Conservation (phyloP, 2,329 filamentous ascomycete species). For the Venturia pyrina region DNA sequence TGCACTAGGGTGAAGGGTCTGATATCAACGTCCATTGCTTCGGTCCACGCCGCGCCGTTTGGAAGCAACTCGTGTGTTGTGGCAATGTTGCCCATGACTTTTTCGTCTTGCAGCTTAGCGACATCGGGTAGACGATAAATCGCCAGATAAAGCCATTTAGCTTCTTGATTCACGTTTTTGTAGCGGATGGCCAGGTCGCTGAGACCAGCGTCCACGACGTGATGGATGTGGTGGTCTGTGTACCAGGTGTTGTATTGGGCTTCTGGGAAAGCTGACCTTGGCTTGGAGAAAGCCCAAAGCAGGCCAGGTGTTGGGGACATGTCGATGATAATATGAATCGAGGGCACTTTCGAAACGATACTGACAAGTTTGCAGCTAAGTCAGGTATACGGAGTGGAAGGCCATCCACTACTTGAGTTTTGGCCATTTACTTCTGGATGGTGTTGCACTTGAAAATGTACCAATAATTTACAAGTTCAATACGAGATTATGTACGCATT, state of each 20-base stretch:
- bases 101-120: slow-evolving; percentile 8
- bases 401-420: no score
- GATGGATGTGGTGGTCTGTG: slow-evolving; percentile 11
- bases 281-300: slow-evolving; percentile 6
- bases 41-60: slow-evolving; percentile 7
- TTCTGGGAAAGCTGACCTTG: slow-evolving; percentile 6
- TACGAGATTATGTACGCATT: no score
- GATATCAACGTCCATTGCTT: slow-evolving; percentile 10
- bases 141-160: slow-evolving; percentile 13
- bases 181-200: slow-evolving; percentile 15
- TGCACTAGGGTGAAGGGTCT: slow-evolving; percentile 6
- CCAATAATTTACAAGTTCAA: no score
- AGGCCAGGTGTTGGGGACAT: slow-evolving; percentile 8
- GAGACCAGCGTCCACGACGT: slow-evolving; percentile 11
- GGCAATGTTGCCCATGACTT: slow-evolving; percentile 9
- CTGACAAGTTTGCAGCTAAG: neutral
- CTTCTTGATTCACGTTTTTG: slow-evolving; percentile 11
- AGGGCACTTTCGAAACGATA: neutral
- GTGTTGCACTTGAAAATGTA: no score
- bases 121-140: slow-evolving; percentile 15
- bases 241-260: slow-evolving; percentile 15
- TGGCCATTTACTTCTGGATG: no score
- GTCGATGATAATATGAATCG: neutral
- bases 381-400: no score
- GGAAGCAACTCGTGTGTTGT: slow-evolving; percentile 9